Evolutionary conservation across 129 eudicot genomes (phyloP), one percentile per base, ranked within the genome.

Genomic region (Tanacetum coccineum): DNA sequence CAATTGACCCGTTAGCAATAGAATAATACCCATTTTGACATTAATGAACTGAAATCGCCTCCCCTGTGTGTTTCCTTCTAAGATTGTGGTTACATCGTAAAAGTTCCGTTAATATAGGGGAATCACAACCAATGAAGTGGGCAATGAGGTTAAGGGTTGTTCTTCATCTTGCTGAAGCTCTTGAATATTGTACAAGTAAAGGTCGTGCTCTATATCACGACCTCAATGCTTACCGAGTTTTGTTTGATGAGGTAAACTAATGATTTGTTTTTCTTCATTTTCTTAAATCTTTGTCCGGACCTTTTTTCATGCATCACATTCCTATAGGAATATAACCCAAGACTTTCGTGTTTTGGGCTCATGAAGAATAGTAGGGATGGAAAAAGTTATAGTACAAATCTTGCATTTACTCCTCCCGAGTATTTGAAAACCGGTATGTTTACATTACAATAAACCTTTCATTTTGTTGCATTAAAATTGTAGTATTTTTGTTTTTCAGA

Each of bases 381-480:
- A 28, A 85, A 85, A 66, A 85, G 87, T 79, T 85, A 85, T 66
- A 87, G 87, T 56, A 83, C 84, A 39, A 87, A 87, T 73, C 74
- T 81, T 46, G 89, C 95, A 47, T 87, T 87, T 67, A 81, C 89
- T 26, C 95, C 95, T 73, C 95, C 89, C 2, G 95, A 87, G 79
- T 87, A 83, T 59, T 67, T 80, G 70, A 81, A 80, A 74, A 83
- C 87, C 4, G 89, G 95, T 87, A 76, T 25, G 14, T 12, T 6
- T 57, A n/a, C 26, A 4, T 71, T 62, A 19, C 61, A 6, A 36
- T 36, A 36, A 36, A 36, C 40, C 9, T 36, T 36, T 36, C 40
- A 2, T 5, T 6, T 36, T 36, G 9, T 6, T 36, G 40, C 40
- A 3, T 59, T 13, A 62, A 36, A 62, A 4, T 50, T 61, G 42